phyloP scores from a whole-genome alignment of 1,284 basidiomycete species.

The Puccinia coronata region DNA sequence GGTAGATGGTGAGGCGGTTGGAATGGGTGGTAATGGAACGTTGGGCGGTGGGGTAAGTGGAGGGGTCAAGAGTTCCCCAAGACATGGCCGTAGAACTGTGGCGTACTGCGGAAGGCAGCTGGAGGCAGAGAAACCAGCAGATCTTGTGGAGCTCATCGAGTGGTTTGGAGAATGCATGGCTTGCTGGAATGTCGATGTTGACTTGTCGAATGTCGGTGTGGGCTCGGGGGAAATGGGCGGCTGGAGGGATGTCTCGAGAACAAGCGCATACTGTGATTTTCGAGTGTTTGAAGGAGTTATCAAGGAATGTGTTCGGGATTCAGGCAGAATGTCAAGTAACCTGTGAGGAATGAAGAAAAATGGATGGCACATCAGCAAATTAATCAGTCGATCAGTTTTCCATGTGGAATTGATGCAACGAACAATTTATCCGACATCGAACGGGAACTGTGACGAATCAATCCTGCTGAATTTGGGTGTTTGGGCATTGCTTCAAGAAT shows the following conservation, averaged over 20 bases:
- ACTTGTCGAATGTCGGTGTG: conserved; percentile 14
- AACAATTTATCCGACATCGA: background rate
- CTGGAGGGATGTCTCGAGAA: conserved; percentile 21
- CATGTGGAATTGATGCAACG: background rate
- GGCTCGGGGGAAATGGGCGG: conserved; percentile 24
- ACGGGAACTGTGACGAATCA: background rate
- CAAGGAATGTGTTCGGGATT: background rate
- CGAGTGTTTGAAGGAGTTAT: conserved; percentile 4
- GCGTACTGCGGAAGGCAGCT: background rate
- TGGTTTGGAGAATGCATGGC: background rate
- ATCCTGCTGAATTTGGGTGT: conserved; percentile 5
- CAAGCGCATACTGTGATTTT: conserved; percentile 24
- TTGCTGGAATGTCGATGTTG: conserved; percentile 12
- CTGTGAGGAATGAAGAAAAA: background rate
- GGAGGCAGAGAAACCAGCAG: background rate
- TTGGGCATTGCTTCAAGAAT: conserved; percentile 6
- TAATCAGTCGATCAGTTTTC: background rate
- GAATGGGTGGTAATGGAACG: conserved; percentile 30
- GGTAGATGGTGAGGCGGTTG: background rate
- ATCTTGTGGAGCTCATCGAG: background rate
- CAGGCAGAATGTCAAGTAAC: conserved; percentile 2
- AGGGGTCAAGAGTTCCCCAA: conserved; percentile 6
- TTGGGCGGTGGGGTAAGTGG: conserved; percentile 35
- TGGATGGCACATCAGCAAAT: background rate
- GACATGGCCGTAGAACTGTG: background rate